Conservation (phyloP, 345 rosid genomes). For the Eucalyptus regnans region DNA sequence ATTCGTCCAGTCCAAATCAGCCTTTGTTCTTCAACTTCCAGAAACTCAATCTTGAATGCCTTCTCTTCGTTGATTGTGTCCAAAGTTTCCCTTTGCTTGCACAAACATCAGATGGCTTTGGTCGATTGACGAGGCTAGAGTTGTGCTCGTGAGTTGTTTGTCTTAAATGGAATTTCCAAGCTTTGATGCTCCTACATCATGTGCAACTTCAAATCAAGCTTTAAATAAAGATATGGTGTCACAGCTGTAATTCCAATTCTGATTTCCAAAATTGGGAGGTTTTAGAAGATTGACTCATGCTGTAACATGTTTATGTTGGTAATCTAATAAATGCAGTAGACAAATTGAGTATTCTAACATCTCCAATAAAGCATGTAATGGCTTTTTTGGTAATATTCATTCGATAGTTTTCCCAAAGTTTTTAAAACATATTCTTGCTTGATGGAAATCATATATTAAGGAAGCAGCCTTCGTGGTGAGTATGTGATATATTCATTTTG, state of each 20-base stretch:
- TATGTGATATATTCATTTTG: not conserved
- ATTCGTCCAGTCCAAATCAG: not conserved
- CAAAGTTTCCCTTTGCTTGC: not conserved
- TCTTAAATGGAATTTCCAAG: not conserved
- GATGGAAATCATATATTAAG: not conserved
- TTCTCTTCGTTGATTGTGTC: not conserved
- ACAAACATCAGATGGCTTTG: not conserved
- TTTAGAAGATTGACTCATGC: not conserved
- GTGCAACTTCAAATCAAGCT: not conserved
- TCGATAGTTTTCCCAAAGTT: not conserved
- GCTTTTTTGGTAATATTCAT: not conserved
- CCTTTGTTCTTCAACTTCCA: not conserved
- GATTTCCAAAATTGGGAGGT: not conserved
- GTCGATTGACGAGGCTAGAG: not conserved
- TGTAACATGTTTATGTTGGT: not conserved
- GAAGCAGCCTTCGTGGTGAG: not conserved
- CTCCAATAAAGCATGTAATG: not conserved
- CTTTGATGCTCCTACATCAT: not conserved
- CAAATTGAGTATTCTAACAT: not conserved
- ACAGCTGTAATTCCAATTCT: not conserved
- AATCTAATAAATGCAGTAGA: not conserved
- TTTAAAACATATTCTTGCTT: not conserved
- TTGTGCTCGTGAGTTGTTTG: not conserved
- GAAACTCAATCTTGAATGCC: not conserved
- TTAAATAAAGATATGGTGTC: not conserved